Percentiles rank a stretch among this genome's conserved stretches.
These are phyloP conservation scores for Hyphopichia pseudoburtonii DNA, from an alignment of 1,139 yeast species.

Conservation along the genomic window DNA sequence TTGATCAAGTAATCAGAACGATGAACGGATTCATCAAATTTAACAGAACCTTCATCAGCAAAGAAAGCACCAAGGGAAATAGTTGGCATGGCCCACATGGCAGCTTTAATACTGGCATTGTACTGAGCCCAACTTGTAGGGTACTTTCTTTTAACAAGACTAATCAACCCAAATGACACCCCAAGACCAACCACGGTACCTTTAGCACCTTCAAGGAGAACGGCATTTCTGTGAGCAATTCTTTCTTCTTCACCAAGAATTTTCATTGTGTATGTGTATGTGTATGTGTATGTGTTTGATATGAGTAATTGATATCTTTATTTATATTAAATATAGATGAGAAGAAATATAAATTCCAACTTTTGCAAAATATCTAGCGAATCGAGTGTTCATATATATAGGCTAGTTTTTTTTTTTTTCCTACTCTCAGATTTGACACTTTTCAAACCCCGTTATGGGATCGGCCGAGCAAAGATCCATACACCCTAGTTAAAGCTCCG, in stretches of 20 bases:
- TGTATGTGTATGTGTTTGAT: too few relatives aligned
- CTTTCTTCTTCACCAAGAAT: conserved; percentile 64
- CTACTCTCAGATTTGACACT: too few relatives aligned
- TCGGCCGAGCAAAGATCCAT: too few relatives aligned
- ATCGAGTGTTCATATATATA: too few relatives aligned
- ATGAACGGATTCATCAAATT: conserved; percentile 53
- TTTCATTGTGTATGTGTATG: conserved; percentile 67
- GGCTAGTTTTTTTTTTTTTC: too few relatives aligned
- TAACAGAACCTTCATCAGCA: conserved; percentile 60
- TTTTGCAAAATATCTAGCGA: too few relatives aligned
- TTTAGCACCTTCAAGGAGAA: conserved; percentile 58
- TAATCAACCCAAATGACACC: conserved; percentile 50
- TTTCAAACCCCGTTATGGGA: too few relatives aligned
- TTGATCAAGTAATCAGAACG: conserved; percentile 16
- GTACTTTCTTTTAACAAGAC: conserved; percentile 20
- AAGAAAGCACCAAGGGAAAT: conserved; percentile 52
- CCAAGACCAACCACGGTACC: conserved; percentile 60
- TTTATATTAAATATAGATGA: too few relatives aligned
- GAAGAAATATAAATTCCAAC: too few relatives aligned
- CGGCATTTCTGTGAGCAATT: conserved; percentile 58
- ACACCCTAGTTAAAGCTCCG: too few relatives aligned
- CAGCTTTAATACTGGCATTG: conserved; percentile 54
- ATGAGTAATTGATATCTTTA: too few relatives aligned
- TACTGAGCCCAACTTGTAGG: conserved; percentile 18
- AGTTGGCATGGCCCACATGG: conserved; percentile 60